A percentile compares a stretch with the other conserved stretches of the same genome.
Evolutionary conservation across 2,329 filamentous ascomycete species (phyloP).

Genomic region (Bertia moriformis): DNA sequence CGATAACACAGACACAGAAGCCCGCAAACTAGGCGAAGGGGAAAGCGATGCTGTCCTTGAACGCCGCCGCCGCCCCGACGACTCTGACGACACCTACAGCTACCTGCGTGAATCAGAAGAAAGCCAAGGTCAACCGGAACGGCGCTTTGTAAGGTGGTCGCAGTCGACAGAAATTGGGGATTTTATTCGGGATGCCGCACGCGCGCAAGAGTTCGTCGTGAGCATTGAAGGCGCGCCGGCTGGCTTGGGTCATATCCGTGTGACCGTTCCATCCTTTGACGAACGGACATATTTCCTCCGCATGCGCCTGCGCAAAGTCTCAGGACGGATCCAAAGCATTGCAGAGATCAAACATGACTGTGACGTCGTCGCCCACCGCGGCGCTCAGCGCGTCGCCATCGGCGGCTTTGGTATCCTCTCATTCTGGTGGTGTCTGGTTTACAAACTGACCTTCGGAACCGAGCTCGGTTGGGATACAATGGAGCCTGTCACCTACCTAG

Average conservation of each 20-base stretch:
- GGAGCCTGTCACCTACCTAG: slow-evolving; percentile 81
- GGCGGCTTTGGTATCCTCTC: slow-evolving; percentile 62
- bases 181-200: slow-evolving; percentile 79
- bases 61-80: not conserved
- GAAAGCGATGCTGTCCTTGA: not conserved
- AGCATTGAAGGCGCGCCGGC: slow-evolving; percentile 51
- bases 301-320: slow-evolving; percentile 59
- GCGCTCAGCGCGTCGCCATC: slow-evolving; percentile 66
- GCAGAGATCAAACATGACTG: slow-evolving; percentile 69
- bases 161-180: slow-evolving; percentile 81
- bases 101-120: not conserved
- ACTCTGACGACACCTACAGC: not conserved
- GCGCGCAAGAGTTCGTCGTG: slow-evolving; percentile 72
- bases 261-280: slow-evolving; percentile 74
- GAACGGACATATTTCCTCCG: slow-evolving; percentile 85
- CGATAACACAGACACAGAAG: not conserved
- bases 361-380: slow-evolving; percentile 61
- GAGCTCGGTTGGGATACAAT: slow-evolving; percentile 80
- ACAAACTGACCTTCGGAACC: slow-evolving; percentile 57
- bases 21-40: not conserved
- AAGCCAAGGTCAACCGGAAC: slow-evolving; percentile 9
- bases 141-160: slow-evolving; percentile 74
- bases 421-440: slow-evolving; percentile 72
- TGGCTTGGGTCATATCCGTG: slow-evolving; percentile 40
- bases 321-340: slow-evolving; percentile 51